These are phyloP conservation scores for Backusella liffmaniae DNA, from an alignment of 192 early-diverging fungal species.

Conservation along the genomic window DNA sequence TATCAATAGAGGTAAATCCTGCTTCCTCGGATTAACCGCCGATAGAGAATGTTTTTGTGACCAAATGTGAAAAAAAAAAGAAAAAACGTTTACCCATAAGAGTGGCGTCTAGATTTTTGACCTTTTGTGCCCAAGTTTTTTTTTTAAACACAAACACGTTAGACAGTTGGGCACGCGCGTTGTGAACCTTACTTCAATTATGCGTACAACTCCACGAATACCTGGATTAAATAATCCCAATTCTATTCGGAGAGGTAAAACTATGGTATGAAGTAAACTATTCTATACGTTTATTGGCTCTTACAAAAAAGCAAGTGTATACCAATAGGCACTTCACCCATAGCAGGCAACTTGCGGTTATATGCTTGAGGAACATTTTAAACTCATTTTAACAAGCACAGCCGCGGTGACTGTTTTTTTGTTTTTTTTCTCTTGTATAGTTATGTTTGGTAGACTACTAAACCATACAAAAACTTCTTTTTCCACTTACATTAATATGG, in stretches of 20 bases:
- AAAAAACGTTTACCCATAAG: not conserved
- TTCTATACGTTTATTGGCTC: too few relatives aligned
- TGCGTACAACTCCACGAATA: too few relatives aligned
- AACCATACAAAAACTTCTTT: not conserved
- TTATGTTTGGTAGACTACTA: not conserved
- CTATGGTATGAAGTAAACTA: too few relatives aligned
- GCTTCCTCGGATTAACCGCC: not conserved
- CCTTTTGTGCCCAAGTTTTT: not conserved
- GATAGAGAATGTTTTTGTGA: not conserved
- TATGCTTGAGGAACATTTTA: not conserved
- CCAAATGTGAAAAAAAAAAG: not conserved
- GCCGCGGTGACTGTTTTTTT: not conserved
- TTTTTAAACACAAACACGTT: not conserved
- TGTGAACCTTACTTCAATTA: too few relatives aligned
- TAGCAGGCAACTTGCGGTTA: too few relatives aligned
- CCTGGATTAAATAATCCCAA: too few relatives aligned
- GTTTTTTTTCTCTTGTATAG: not conserved
- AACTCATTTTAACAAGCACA: not conserved
- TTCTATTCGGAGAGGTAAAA: too few relatives aligned
- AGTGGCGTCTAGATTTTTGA: not conserved
- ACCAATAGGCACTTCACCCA: too few relatives aligned
- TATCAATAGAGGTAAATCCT: not conserved
- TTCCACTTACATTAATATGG: constrained; percentile 1
- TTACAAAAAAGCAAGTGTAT: too few relatives aligned
- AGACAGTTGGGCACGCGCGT: too few relatives aligned